Conservation (phyloP, 1,139 yeast species). For the Meyerozyma elateridarum region DNA sequence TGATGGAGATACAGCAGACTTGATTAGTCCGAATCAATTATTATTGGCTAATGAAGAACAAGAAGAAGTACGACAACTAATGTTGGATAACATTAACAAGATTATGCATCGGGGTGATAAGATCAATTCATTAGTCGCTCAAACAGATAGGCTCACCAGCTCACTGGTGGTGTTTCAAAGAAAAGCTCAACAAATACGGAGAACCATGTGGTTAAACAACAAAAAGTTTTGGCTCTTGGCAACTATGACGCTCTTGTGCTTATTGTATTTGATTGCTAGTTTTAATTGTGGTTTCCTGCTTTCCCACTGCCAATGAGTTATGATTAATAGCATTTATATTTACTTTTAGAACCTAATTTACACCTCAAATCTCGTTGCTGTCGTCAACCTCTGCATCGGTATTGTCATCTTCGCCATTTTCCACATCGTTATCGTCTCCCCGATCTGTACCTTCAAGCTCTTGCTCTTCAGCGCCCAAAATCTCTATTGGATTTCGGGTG, state of each 20-base stretch:
- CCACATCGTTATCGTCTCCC: slow-evolving; percentile 6
- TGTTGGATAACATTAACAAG: slow-evolving; percentile 67
- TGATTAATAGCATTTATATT: no score
- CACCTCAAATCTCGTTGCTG: no score
- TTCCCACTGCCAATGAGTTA: slow-evolving; percentile 35
- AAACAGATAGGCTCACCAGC: slow-evolving; percentile 70
- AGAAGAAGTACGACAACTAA: slow-evolving; percentile 50
- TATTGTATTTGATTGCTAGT: slow-evolving; percentile 42
- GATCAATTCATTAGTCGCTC: slow-evolving; percentile 68
- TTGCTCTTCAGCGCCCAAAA: slow-evolving; percentile 1
- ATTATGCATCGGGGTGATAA: slow-evolving; percentile 78
- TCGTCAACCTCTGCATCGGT: slow-evolving; percentile 5
- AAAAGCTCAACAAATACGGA: slow-evolving; percentile 58
- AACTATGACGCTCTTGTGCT: slow-evolving; percentile 19
- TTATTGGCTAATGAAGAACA: slow-evolving; percentile 46
- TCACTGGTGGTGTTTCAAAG: slow-evolving; percentile 70
- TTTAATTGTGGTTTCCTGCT: slow-evolving; percentile 43
- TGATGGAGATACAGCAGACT: slow-evolving; percentile 15
- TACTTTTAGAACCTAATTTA: no score
- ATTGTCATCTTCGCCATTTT: slow-evolving; percentile 6
- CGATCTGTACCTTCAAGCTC: slow-evolving; percentile 4
- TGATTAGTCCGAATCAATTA: slow-evolving; percentile 36
- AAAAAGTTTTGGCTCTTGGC: slow-evolving; percentile 29
- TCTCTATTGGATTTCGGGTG: slow-evolving; percentile 1
- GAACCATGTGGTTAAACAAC: slow-evolving; percentile 65